Percentiles rank a stretch among this genome's conserved stretches.
Conservation (phyloP, 2,329 filamentous ascomycete species). For the Paraphaeosphaeria sporulosa region DNA sequence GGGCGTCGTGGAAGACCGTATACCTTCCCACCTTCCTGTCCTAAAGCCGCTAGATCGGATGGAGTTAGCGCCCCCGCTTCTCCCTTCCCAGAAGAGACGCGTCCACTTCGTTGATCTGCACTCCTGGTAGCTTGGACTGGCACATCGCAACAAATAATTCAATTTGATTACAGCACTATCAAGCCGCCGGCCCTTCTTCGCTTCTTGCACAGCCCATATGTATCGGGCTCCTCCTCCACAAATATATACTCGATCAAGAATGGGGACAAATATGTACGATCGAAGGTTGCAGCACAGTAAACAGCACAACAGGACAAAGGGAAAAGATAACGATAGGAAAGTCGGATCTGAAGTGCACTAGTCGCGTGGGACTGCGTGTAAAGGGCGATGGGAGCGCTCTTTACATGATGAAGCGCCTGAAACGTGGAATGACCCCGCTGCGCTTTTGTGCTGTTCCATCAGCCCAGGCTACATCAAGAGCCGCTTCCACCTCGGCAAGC, state of each 20-base stretch:
- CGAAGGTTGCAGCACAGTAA: not conserved
- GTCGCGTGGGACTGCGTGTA: no score
- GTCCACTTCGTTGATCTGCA: not conserved
- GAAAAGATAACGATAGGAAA: not conserved
- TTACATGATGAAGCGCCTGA: slow-evolving; percentile 16
- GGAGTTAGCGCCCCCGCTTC: not conserved
- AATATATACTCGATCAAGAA: no score
- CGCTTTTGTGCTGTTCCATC: slow-evolving; percentile 18
- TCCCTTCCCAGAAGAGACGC: not conserved
- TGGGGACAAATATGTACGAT: not conserved
- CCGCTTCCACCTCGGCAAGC: slow-evolving; percentile 27
- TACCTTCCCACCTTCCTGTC: slow-evolving; percentile 8
- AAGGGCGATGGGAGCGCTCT: not conserved
- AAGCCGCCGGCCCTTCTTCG: no score
- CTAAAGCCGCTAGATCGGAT: not conserved
- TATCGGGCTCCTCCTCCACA: no score
- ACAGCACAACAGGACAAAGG: no score
- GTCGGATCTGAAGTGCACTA: not conserved
- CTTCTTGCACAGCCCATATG: no score
- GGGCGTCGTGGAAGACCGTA: not conserved
- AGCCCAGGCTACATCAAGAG: slow-evolving; percentile 25
- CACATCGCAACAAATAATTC: not conserved
- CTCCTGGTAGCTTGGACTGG: not conserved
- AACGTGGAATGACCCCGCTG: slow-evolving; percentile 12
- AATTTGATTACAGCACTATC: not conserved